Percentiles rank a stretch among this genome's conserved stretches.
Conservation (phyloP, 352 stramenopile genomes). For the Phytophthora pseudosyringae region DNA sequence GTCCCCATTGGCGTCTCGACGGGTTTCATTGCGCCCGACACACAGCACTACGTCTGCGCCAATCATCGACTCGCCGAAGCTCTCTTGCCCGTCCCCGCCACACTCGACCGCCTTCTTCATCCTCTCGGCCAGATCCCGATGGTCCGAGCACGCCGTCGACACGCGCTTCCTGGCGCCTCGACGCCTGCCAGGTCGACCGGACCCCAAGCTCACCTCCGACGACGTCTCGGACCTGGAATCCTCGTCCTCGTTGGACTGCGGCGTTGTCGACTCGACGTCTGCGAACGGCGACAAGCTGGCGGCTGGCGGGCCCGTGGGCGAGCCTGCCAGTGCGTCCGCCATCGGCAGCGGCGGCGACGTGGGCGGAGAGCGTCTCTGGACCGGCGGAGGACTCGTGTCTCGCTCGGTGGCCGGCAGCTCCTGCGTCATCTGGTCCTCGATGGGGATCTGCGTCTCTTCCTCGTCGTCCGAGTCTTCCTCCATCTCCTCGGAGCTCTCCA, state of each 20-base stretch:
- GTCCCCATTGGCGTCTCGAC: constrained; percentile 12
- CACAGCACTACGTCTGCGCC: constrained; percentile 80
- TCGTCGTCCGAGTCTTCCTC: constrained; percentile 43
- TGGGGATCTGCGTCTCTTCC: constrained; percentile 40
- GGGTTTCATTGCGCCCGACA: constrained; percentile 32
- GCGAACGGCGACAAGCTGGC: constrained; percentile 47
- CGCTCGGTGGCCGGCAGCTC: constrained; percentile 28
- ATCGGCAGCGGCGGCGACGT: constrained; percentile 39
- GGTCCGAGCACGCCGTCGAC: constrained; percentile 60
- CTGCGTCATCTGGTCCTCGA: constrained; percentile 45
- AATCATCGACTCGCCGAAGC: constrained; percentile 67
- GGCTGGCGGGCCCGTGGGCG: constrained; percentile 8
- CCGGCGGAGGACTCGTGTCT: constrained; percentile 33
- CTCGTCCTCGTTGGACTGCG: constrained; percentile 74
- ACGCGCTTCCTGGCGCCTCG: constrained; percentile 45
- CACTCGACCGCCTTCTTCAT: constrained; percentile 57
- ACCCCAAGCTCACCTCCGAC: constrained; percentile 54
- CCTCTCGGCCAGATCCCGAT: constrained; percentile 63
- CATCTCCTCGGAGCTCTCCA: constrained; percentile 34
- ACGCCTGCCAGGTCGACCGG: constrained; percentile 33
- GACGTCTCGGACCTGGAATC: constrained; percentile 83
- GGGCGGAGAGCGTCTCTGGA: constrained; percentile 22
- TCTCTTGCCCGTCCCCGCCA: constrained; percentile 27
- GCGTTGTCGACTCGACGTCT: constrained; percentile 52
- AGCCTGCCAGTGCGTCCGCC: constrained; percentile 20